phyloP scores from a whole-genome alignment of 495 filamentous ascomycete species.

The Penicillium egyptiacum region DNA sequence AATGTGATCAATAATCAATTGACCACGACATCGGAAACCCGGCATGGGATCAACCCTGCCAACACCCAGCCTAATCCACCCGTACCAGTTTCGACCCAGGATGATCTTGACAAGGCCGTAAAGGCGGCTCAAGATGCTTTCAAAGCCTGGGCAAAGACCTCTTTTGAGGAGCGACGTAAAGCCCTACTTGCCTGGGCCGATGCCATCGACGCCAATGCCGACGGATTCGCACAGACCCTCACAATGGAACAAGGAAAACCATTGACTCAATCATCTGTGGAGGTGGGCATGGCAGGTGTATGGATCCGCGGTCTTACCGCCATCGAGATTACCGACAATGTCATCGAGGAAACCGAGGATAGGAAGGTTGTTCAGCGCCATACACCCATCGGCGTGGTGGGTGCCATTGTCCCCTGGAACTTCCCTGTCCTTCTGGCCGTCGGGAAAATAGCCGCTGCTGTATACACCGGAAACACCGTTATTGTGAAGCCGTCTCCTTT shows the following conservation, averaged over 20 bases:
- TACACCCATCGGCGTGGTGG: conserved; percentile 59
- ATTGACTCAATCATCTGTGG: conserved; percentile 23
- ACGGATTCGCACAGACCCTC: conserved; percentile 50
- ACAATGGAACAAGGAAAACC: conserved; percentile 61
- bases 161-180: conserved; percentile 55
- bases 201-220: conserved; percentile 41
- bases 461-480: conserved; percentile 59
- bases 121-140: conserved; percentile 49
- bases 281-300: conserved; percentile 26
- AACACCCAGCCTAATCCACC: conserved; percentile 51
- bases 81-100: conserved; percentile 52
- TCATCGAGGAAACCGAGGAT: conserved; percentile 51
- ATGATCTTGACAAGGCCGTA: conserved; percentile 58
- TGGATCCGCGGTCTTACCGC: conserved; percentile 28
- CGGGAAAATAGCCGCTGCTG: conserved; percentile 56
- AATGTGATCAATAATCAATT: conserved; percentile 44
- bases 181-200: conserved; percentile 54
- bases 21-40: conserved; percentile 27
- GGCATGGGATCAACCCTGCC: conserved; percentile 51
- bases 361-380: conserved; percentile 49
- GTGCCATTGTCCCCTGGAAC: conserved; percentile 64
- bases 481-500: conserved; percentile 64
- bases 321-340: conserved; percentile 27
- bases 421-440: conserved; percentile 58
- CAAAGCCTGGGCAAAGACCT: conserved; percentile 49